Evolutionary conservation across 1,139 yeast species (phyloP), one percentile per base, ranked within the genome.

Genomic region (Arxiozyma bovina): DNA sequence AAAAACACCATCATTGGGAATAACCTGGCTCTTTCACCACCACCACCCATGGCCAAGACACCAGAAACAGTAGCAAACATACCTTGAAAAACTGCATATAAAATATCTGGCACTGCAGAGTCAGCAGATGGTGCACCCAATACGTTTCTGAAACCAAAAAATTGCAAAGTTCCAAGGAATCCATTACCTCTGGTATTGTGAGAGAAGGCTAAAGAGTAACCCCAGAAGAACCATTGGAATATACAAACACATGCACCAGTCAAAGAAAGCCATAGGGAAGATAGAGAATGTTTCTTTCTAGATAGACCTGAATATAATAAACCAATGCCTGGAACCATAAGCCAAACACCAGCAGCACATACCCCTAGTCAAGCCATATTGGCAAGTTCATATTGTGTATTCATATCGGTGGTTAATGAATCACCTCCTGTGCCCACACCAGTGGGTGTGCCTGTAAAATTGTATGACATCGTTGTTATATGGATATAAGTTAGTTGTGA

Each of bases 191-290:
- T 74, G 20, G 86, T 83, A 53, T 75, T 73, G 66, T 84, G 87
- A 50, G 95, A 82, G 69, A 90, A 91, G 25, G 88, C 83, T 58
- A 93, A 77, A 9, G 97, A 86, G 71, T 87, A 91, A 57, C 98
- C 98, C 96, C 97, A 89, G 75, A 89, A 89, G 72, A 89, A 91
- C 98, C 98, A 91, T 68, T 91, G 96, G 79, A 91, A 89, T 1
- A 85, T 74, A 7, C 90, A 82, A 43, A 91, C 74, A 63, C 93
- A 83, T 23, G 82, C 81, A 18, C 95, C 90, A 87, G 88, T 89
- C 69, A 91, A 75, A 4, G 96, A 84, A n/a, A 96, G 94, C 96
- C 96, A 91, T 57, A 91, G 74, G 55, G 91, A 76, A 12, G 96
- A 86, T 57, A 90, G 75, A 18, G 97, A 96, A 66, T 91, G 96